Evolutionary conservation across 805 yeast genomes (phyloP), one percentile per base, ranked within the genome.

Genomic region (Kazachstania viticola): DNA sequence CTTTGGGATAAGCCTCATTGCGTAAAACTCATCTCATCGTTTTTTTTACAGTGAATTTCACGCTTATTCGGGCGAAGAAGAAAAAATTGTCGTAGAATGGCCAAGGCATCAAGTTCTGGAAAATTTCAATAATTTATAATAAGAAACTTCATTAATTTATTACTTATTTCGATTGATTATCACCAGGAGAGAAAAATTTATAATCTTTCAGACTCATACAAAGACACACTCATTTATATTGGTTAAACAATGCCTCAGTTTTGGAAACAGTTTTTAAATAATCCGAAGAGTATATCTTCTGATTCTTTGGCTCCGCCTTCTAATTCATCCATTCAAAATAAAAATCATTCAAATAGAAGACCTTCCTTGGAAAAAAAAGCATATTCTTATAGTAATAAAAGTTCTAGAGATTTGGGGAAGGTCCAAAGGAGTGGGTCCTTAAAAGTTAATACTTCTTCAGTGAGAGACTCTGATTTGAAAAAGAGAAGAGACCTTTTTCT

Each of bases 401-500:
- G 21, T 9, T 28, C 28, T 23, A 14, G 11, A 8, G 21, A 15
- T 13, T n/a, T n/a, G n/a, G n/a, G n/a, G n/a, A 22, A 13, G 6
- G 13, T 13, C 5, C 14, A 15, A 19, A 19, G 9, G 7, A 7
- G 11, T 8, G 22, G 7, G 11, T n/a, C 25, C 8, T 9, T 9
- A n/a, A 23, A 23, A 9, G 14, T 8, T 4, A 29, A 13, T 23
- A 16, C 24, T 6, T 25, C 40, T 14, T 28, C 32, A 14, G 22
- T 24, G 4, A n/a, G n/a, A n/a, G n/a, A n/a, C n/a, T n/a, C n/a
- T n/a, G 44, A 56, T 40, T 41, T 45, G 25, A 52, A 60, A 42
- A 49, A 45, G 18, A 60, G 56, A 28, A 49, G 67, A 35, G 66
- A 62, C 37, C 51, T 48, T 29, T 62, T 62, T 38, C 39, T 62